Percentiles rank a stretch among this genome's conserved stretches.
phyloP scores from a whole-genome alignment of 805 yeast genomes.

The Barnettozyma botsteinii region DNA sequence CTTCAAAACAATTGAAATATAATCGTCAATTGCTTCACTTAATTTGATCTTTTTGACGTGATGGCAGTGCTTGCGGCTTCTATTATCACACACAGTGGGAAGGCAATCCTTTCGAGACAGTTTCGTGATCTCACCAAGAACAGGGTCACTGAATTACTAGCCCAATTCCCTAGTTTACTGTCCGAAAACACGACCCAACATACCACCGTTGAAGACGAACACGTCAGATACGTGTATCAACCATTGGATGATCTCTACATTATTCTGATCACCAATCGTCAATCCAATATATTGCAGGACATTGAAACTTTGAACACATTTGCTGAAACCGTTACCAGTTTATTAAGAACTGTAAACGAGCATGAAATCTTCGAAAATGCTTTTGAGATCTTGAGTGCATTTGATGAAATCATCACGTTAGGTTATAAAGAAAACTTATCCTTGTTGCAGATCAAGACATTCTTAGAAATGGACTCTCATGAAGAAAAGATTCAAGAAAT shows the following conservation, averaged over 20 bases:
- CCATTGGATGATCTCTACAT: constrained; percentile 93
- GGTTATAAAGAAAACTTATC: constrained; percentile 90
- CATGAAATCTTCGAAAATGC: constrained; percentile 77
- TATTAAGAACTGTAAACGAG: constrained; percentile 70
- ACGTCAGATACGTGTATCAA: constrained; percentile 89
- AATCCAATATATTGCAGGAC: constrained; percentile 90
- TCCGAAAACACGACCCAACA: constrained; percentile 70
- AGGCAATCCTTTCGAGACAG: constrained; percentile 87
- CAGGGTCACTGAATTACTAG: constrained; percentile 76
- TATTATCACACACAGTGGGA: constrained; percentile 89
- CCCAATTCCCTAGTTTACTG: constrained; percentile 78
- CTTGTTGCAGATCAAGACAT: constrained; percentile 75
- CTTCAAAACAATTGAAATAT: constrained; percentile 1
- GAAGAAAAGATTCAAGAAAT: constrained; percentile 98
- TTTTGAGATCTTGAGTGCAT: constrained; percentile 84
- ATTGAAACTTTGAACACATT: constrained; percentile 86
- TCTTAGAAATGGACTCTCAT: constrained; percentile 95
- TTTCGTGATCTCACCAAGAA: constrained; percentile 81
- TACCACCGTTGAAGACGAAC: constrained; percentile 89
- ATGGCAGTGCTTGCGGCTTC: constrained; percentile 90
- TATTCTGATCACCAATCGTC: constrained; percentile 83
- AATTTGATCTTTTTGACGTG: not conserved
- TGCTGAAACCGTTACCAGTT: constrained; percentile 71
- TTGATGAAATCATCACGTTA: constrained; percentile 85
- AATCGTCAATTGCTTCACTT: not conserved